Percentiles rank a stretch among this genome's conserved stretches.
phyloP scores from a whole-genome alignment of 768 basidiomycete species.

The Serpula lacrymans region DNA sequence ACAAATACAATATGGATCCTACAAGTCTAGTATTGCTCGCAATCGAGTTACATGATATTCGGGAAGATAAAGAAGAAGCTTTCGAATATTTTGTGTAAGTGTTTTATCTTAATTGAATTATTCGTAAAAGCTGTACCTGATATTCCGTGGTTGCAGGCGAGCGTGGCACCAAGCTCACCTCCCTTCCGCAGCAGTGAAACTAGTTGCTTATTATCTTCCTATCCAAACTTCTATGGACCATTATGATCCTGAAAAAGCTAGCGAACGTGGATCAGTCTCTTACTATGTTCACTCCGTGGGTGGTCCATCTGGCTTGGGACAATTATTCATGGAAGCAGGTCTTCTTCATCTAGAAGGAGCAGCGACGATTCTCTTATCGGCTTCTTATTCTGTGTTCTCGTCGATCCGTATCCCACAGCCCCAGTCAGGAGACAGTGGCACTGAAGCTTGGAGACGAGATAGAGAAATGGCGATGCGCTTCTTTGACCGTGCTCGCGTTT shows the following conservation, averaged over 20 bases:
- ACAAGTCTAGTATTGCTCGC: constrained; percentile 74
- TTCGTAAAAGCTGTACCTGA: neutral
- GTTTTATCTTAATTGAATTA: constrained; percentile 2
- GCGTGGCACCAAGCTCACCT: constrained; percentile 79
- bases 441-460: constrained; percentile 73
- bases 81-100: constrained; percentile 81
- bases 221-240: constrained; percentile 42
- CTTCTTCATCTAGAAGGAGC: constrained; percentile 80
- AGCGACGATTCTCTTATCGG: constrained; percentile 64
- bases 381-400: constrained; percentile 73
- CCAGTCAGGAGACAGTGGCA: constrained; percentile 52
- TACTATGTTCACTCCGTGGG: constrained; percentile 71
- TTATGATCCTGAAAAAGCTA: constrained; percentile 32
- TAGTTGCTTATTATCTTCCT: constrained; percentile 72
- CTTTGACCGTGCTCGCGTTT: constrained; percentile 63
- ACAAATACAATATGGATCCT: constrained; percentile 81
- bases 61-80: constrained; percentile 70
- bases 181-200: constrained; percentile 73
- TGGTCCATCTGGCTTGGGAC: constrained; percentile 62
- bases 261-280: constrained; percentile 46
- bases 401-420: constrained; percentile 63
- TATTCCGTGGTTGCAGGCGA: constrained; percentile 45
- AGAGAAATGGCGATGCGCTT: constrained; percentile 66
- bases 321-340: constrained; percentile 75
- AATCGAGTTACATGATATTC: constrained; percentile 70